Percentiles rank a stretch among this genome's conserved stretches.
phyloP scores from a whole-genome alignment of 331 rosid species.

The Quercus tomentella region DNA sequence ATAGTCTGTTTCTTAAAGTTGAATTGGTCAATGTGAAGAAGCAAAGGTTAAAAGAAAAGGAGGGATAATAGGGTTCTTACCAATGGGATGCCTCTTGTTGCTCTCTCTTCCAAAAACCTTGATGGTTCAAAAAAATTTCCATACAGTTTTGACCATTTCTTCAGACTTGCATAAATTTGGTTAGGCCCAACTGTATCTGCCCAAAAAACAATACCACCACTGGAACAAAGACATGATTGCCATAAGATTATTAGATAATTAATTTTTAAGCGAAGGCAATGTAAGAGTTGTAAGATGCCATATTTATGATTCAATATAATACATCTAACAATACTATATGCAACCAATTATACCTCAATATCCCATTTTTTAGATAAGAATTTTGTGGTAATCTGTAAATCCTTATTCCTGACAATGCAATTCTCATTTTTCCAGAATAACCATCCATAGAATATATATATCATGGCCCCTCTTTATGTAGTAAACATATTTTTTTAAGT shows the following conservation, averaged over 20 bases:
- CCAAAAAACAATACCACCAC: conserved; percentile 96
- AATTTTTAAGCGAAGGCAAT: background rate
- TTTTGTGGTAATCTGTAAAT: background rate
- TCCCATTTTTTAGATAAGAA: background rate
- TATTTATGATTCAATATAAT: background rate
- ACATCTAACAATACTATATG: background rate
- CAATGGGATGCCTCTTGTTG: conserved; percentile 66
- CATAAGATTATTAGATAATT: background rate
- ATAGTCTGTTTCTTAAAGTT: background rate
- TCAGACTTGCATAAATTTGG: conserved; percentile 64
- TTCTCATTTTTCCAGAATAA: background rate
- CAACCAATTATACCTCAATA: background rate
- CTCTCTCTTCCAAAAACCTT: conserved; percentile 89
- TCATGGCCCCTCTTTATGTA: background rate
- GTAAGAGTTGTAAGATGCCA: background rate
- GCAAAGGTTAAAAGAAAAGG: background rate
- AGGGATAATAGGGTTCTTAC: conserved; percentile 36
- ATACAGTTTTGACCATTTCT: conserved; percentile 71
- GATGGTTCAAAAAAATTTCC: conserved; percentile 88
- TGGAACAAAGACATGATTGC: conserved; percentile 29
- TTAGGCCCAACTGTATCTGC: conserved; percentile 82
- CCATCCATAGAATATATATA: background rate
- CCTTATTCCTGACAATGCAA: background rate
- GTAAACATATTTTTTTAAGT: background rate
- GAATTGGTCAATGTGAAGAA: background rate